Evolutionary conservation across 306 rosid genomes (phyloP).

Genomic region (Gynostemma pentaphyllum): DNA sequence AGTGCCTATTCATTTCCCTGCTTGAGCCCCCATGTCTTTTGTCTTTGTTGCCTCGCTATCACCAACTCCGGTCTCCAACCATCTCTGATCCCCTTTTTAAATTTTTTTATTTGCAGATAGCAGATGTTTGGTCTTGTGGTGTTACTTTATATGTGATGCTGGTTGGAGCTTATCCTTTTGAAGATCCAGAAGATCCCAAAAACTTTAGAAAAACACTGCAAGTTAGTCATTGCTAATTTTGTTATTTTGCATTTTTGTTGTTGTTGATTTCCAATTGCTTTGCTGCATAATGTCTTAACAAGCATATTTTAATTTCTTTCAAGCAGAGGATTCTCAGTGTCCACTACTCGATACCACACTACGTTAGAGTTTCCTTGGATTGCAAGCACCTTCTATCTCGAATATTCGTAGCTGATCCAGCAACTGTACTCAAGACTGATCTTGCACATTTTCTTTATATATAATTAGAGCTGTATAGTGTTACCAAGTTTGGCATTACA

Average conservation of each 20-base stretch:
- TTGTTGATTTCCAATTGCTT: not conserved
- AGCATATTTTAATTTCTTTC: not conserved
- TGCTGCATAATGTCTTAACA: not conserved
- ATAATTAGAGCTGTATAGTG: not conserved
- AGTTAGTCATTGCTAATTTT: slow-evolving; percentile 23
- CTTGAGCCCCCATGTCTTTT: not conserved
- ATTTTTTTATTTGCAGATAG: slow-evolving; percentile 32
- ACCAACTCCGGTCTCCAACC: slow-evolving; percentile 8
- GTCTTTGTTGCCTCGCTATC: not conserved
- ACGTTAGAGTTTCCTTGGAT: slow-evolving; percentile 58
- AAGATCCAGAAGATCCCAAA: slow-evolving; percentile 91
- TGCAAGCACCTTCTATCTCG: slow-evolving; percentile 80
- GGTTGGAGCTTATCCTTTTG: slow-evolving; percentile 98
- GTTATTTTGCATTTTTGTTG: not conserved
- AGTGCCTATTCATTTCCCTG: slow-evolving; percentile 1
- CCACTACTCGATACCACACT: slow-evolving; percentile 77
- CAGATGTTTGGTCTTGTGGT: slow-evolving; percentile 99
- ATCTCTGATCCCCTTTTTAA: slow-evolving; percentile 5
- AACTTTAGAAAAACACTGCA: slow-evolving; percentile 94
- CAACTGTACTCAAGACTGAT: slow-evolving; percentile 39
- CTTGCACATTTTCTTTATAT: not conserved
- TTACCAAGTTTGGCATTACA: not conserved
- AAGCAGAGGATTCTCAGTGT: slow-evolving; percentile 86
- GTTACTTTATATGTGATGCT: slow-evolving; percentile 97
- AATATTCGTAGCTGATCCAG: slow-evolving; percentile 72